These are phyloP conservation scores for Suhomyces tanzawaensis DNA, from an alignment of 805 yeast species.

Conservation along the genomic window DNA sequence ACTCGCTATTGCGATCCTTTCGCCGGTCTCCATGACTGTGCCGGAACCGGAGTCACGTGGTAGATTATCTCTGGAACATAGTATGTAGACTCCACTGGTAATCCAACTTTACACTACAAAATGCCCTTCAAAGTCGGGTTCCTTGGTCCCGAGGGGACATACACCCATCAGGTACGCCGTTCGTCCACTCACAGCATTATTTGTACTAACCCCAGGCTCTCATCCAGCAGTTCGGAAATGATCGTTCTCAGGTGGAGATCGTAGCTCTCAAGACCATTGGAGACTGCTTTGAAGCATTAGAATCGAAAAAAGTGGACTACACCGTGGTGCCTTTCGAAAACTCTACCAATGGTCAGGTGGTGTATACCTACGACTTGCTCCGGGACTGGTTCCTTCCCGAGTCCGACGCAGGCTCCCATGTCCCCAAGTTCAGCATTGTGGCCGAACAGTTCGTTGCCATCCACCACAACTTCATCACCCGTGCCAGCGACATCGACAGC, in stretches of 20 bases:
- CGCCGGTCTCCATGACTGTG: too few species aligned
- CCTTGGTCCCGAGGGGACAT: constrained; percentile 90
- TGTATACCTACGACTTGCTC: constrained; percentile 76
- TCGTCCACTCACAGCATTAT: not conserved
- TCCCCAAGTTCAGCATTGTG: constrained; percentile 47
- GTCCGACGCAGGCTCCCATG: constrained; percentile 11
- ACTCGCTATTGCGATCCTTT: too few species aligned
- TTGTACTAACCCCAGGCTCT: constrained; percentile 32
- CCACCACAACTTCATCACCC: constrained; percentile 68
- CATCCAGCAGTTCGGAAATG: constrained; percentile 50
- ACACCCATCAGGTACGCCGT: constrained; percentile 73
- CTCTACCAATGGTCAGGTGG: constrained; percentile 93
- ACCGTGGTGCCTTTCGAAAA: constrained; percentile 90
- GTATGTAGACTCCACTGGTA: too few species aligned
- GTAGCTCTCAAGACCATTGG: constrained; percentile 44
- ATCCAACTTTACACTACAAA: not conserved
- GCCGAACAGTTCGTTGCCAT: constrained; percentile 83
- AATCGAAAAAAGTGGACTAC: constrained; percentile 48
- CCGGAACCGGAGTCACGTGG: too few species aligned
- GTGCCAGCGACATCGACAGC: constrained; percentile 39
- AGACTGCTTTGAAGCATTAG: constrained; percentile 61
- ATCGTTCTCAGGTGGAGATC: constrained; percentile 23
- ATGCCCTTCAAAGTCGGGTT: constrained; percentile 54
- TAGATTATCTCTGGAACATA: too few species aligned
- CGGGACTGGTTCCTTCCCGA: constrained; percentile 56